phyloP scores from a whole-genome alignment of 1,139 yeast genomes.

The Saccharomyces uvarum region DNA sequence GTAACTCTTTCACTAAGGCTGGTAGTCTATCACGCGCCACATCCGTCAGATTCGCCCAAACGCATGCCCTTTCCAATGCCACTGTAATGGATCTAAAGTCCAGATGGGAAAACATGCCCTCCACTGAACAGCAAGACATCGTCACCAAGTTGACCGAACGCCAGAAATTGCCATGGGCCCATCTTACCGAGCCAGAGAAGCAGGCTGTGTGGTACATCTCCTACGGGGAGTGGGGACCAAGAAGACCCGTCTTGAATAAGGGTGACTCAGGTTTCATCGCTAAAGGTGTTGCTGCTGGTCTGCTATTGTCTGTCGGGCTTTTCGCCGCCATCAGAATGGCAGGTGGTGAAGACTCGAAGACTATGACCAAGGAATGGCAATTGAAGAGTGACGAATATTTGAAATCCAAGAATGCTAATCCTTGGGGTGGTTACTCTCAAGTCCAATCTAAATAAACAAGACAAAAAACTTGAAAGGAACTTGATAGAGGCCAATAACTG shows the following conservation, averaged over 20 bases:
- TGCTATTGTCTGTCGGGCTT: slow-evolving; percentile 52
- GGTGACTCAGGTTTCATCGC: slow-evolving; percentile 75
- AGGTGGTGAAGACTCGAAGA: slow-evolving; percentile 62
- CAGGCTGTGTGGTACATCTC: slow-evolving; percentile 96
- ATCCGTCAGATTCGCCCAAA: slow-evolving; percentile 37
- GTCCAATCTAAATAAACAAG: slow-evolving; percentile 59
- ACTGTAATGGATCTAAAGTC: slow-evolving; percentile 75
- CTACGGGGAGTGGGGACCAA: slow-evolving; percentile 99
- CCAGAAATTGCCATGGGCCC: slow-evolving; percentile 91
- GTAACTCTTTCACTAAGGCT: slow-evolving; percentile 17
- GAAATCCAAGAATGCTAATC: slow-evolving; percentile 94
- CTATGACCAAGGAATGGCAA: slow-evolving; percentile 96
- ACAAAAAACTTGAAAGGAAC: not conserved
- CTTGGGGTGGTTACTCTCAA: slow-evolving; percentile 92
- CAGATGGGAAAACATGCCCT: slow-evolving; percentile 89
- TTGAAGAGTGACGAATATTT: slow-evolving; percentile 90
- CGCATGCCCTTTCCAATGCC: slow-evolving; percentile 75
- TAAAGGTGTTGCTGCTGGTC: slow-evolving; percentile 68
- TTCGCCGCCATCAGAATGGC: slow-evolving; percentile 57
- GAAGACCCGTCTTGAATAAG: slow-evolving; percentile 86
- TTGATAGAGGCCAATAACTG: not conserved
- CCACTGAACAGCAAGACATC: slow-evolving; percentile 80
- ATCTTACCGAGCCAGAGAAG: slow-evolving; percentile 82
- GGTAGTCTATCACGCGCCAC: slow-evolving; percentile 23
- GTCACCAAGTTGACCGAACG: slow-evolving; percentile 80